Conservation (phyloP, 352 stramenopile species). For the Blastocystis hominis region DNA sequence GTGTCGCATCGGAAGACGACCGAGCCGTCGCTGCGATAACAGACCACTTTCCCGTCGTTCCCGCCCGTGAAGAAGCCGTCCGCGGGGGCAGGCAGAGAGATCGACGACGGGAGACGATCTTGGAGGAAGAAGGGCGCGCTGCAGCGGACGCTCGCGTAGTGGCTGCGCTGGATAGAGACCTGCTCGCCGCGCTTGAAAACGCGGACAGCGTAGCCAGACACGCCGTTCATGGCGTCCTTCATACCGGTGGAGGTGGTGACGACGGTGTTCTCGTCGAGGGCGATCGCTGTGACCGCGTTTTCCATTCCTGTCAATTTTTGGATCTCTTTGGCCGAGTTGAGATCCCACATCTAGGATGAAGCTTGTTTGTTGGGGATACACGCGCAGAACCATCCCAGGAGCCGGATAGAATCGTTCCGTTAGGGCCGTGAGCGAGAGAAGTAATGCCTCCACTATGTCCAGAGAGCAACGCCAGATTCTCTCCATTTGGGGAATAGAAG, state of each 20-base stretch:
- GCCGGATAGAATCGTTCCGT: conserved; percentile 14
- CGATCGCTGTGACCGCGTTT: conserved; percentile 5
- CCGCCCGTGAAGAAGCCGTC: conserved; percentile 15
- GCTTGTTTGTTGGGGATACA: neutral
- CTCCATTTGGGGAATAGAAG: conserved; percentile 10
- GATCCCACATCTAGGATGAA: neutral
- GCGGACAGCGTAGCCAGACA: conserved; percentile 6
- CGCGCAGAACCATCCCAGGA: conserved; percentile 39
- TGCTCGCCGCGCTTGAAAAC: neutral
- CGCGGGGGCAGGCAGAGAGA: neutral
- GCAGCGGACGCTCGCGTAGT: conserved; percentile 50
- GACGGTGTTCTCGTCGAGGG: neutral
- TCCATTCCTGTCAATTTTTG: neutral
- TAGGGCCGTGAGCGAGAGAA: conserved; percentile 9
- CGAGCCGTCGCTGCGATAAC: neutral
- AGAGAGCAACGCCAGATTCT: neutral
- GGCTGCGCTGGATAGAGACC: neutral
- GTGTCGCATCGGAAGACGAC: neutral
- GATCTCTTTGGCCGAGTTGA: neutral
- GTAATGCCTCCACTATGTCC: conserved; percentile 30
- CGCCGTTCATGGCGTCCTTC: neutral
- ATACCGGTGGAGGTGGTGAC: conserved; percentile 1
- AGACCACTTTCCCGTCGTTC: conserved; percentile 47
- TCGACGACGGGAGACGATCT: neutral
- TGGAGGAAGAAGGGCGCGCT: neutral